phyloP scores from a whole-genome alignment of 75 land plant genomes.

The Pseudotsuga menziesii region DNA sequence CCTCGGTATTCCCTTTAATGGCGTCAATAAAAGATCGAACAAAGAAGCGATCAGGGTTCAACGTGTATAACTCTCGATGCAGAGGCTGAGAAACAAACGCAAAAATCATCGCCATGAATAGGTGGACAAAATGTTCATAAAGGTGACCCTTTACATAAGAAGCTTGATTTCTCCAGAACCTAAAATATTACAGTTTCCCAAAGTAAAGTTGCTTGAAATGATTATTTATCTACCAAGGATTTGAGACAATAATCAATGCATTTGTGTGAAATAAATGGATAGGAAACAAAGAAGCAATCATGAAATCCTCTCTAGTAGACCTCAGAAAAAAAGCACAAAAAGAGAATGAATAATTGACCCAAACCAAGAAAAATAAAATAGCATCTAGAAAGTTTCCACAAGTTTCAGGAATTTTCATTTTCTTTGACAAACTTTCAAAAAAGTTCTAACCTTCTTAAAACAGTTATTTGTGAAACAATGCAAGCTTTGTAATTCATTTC shows the following conservation, averaged over 20 bases:
- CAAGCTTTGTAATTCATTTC: no score
- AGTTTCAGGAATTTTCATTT: neutral
- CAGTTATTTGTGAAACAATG: no score
- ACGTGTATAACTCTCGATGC: constrained; percentile 63
- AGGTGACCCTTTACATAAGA: neutral
- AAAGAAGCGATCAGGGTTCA: constrained; percentile 70
- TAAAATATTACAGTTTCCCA: neutral
- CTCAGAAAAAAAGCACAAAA: neutral
- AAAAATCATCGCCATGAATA: neutral
- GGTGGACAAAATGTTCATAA: neutral
- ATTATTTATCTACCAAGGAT: neutral
- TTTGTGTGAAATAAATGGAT: neutral
- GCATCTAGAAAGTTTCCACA: neutral
- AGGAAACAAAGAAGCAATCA: neutral
- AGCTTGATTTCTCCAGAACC: neutral
- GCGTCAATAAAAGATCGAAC: constrained; percentile 80
- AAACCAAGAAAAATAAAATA: neutral
- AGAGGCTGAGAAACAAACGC: constrained; percentile 52
- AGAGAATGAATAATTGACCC: neutral
- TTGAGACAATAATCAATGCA: neutral
- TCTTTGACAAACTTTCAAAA: no score
- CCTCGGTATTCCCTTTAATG: constrained; percentile 63
- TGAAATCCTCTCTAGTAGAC: neutral
- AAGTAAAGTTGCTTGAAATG: neutral
- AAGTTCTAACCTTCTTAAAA: no score